phyloP scores from a whole-genome alignment of 768 basidiomycete species.

The Tylopilus balloui region DNA sequence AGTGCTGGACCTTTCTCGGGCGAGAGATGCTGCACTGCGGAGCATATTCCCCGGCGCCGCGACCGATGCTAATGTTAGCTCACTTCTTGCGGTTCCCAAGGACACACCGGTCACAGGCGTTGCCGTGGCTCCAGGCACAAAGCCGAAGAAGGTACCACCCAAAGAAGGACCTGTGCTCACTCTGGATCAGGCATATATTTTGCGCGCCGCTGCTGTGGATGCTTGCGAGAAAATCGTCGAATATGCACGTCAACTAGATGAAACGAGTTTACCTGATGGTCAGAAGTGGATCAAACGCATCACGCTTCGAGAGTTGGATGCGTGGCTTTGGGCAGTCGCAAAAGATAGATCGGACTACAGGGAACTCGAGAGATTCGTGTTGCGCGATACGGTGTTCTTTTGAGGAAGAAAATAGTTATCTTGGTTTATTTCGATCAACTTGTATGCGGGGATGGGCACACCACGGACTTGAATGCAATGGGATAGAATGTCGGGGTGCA shows the following conservation, averaged over 20 bases:
- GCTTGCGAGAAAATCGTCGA: slow-evolving; percentile 70
- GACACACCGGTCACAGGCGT: slow-evolving; percentile 7
- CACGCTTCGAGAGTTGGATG: slow-evolving; percentile 58
- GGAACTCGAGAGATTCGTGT: slow-evolving; percentile 59
- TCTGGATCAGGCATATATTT: slow-evolving; percentile 57
- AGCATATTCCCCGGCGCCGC: slow-evolving; percentile 47
- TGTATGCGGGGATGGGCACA: neutral
- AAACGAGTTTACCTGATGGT: slow-evolving; percentile 20
- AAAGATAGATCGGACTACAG: slow-evolving; percentile 76
- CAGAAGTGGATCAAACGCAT: slow-evolving; percentile 52
- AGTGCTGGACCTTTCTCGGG: slow-evolving; percentile 59
- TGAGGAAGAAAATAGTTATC: slow-evolving; percentile 26
- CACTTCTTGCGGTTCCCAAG: slow-evolving; percentile 37
- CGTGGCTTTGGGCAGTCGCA: slow-evolving; percentile 80
- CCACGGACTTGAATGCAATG: no score
- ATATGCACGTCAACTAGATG: slow-evolving; percentile 38
- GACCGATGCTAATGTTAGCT: slow-evolving; percentile 34
- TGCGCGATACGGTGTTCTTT: slow-evolving; percentile 65
- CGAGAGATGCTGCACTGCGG: slow-evolving; percentile 38
- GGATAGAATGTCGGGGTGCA: neutral
- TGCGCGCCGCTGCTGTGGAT: slow-evolving; percentile 77
- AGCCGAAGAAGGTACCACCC: slow-evolving; percentile 21
- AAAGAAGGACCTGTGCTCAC: slow-evolving; percentile 54
- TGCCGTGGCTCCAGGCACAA: slow-evolving; percentile 9
- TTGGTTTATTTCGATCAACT: neutral